Base-by-base conservation (phyloP, 73 alveolate species). In the Paramecium biaurelia region DNA sequence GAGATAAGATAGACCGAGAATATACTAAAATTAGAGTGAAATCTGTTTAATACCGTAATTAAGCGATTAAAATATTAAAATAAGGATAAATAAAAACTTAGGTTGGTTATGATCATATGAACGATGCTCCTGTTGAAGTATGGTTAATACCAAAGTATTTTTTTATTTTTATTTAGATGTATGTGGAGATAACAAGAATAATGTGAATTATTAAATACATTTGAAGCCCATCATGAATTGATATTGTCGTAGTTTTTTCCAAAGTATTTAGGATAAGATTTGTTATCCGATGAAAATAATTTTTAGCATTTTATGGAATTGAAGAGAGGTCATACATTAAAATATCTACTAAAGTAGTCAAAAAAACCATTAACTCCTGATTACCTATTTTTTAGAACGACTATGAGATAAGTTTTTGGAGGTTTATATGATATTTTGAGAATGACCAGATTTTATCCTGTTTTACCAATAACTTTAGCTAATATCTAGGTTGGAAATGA, bases 111-210 rank as follows among this genome's bases (percentile, higher is more conserved):
- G 90, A 79, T 79, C 56, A 79, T 9, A 42, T 41, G 45, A 45
- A 79, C 6, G 90, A 79, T 79, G 21, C 76, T 79, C 90, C 90
- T 21, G 90, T 79, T 24, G 90, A 79, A 79, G 90, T 79, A 4
- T 79, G 90, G 90, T 5, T 79, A 6, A 79, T 79, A 10, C 90
- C 90, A 43, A 79, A 38, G 68, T 53, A 53, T 14, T 14, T 4
- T 18, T n/a, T 18, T 4, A 53, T 18, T 18, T 18, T 53, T 5
- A 18, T 3, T 18, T 15, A 53, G 68, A 24, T 41, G 56, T 8
- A 79, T 79, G 90, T 79, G 90, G 90, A 79, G 45, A 43, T 79
- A 79, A 43, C 21, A 76, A 41, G 89, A 76, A 38, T 41, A 76
- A 76, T 35, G 70, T 43, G 70, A 79, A 47, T 41, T 47, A 43